Evolutionary conservation across 1,284 basidiomycete genomes (phyloP).

Genomic region (Naganishia albida): DNA sequence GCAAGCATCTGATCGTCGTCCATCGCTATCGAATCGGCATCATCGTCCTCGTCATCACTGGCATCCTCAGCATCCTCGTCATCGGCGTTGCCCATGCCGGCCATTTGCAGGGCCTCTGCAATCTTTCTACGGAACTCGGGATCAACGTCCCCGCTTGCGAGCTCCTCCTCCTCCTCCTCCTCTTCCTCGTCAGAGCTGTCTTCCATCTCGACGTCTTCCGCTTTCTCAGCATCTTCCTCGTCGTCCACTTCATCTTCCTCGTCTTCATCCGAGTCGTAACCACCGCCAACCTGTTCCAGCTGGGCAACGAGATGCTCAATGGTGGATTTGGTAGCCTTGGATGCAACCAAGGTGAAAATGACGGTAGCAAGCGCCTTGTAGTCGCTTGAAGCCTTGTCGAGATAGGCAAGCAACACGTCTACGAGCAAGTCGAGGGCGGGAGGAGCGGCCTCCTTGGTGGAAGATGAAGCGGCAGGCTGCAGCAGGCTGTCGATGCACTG

Average conservation of each 20-base stretch:
- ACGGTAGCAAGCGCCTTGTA: constrained; percentile 78
- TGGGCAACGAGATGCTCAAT: constrained; percentile 82
- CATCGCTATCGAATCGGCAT: constrained; percentile 63
- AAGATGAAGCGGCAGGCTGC: constrained; percentile 55
- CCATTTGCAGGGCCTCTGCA: constrained; percentile 68
- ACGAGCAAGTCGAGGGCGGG: constrained; percentile 79
- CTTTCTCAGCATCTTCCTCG: constrained; percentile 46
- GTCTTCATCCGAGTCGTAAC: constrained; percentile 54
- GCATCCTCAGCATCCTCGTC: constrained; percentile 59
- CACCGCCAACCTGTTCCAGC: constrained; percentile 62
- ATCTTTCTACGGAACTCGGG: constrained; percentile 72
- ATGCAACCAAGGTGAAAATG: constrained; percentile 74
- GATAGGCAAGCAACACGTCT: constrained; percentile 81
- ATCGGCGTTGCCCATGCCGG: constrained; percentile 41
- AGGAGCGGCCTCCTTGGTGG: constrained; percentile 47
- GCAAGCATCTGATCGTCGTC: constrained; percentile 98
- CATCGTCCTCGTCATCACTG: constrained; percentile 56
- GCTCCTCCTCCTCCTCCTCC: constrained; percentile 54
- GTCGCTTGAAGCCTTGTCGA: constrained; percentile 83
- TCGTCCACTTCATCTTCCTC: constrained; percentile 50
- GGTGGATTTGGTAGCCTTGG: constrained; percentile 69
- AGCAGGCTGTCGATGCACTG: constrained; percentile 41
- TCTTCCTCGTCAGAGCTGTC: constrained; percentile 58
- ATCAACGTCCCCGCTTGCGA: constrained; percentile 59
- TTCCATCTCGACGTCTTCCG: constrained; percentile 41